phyloP scores from a whole-genome alignment of 2,329 filamentous ascomycete genomes.

The Colletotrichum eleusines region DNA sequence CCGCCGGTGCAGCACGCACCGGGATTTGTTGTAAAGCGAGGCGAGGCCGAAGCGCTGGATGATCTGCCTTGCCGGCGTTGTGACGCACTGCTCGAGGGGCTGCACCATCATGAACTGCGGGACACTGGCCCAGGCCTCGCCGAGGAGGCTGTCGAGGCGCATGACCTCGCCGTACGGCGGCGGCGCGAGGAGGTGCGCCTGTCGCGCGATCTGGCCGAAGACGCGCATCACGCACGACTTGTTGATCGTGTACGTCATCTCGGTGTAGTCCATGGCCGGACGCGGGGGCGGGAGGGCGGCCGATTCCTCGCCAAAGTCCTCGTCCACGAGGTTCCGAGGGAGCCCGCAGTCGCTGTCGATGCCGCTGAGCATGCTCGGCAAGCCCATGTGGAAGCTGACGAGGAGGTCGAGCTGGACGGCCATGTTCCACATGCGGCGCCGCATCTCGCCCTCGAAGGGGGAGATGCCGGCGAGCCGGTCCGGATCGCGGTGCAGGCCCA shows the following conservation, averaged over 20 bases:
- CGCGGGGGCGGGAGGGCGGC: slow-evolving; percentile 67
- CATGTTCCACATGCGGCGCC: slow-evolving; percentile 65
- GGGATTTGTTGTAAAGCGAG: slow-evolving; percentile 65
- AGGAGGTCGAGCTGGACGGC: slow-evolving; percentile 71
- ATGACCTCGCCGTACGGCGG: slow-evolving; percentile 64
- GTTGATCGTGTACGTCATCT: slow-evolving; percentile 66
- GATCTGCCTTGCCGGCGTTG: slow-evolving; percentile 60
- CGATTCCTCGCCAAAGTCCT: slow-evolving; percentile 71
- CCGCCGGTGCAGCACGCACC: slow-evolving; percentile 67
- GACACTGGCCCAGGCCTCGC: slow-evolving; percentile 59
- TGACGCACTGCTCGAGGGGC: slow-evolving; percentile 62
- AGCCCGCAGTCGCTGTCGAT: slow-evolving; percentile 73
- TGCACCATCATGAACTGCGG: slow-evolving; percentile 63
- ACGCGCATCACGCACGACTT: slow-evolving; percentile 62
- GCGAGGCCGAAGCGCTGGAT: slow-evolving; percentile 67
- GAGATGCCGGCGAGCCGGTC: slow-evolving; percentile 63
- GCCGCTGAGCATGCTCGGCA: slow-evolving; percentile 74
- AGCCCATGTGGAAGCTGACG: slow-evolving; percentile 75
- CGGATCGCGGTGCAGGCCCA: slow-evolving; percentile 70
- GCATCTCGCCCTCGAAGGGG: slow-evolving; percentile 67
- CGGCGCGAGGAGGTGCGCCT: slow-evolving; percentile 61
- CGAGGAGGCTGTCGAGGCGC: slow-evolving; percentile 59
- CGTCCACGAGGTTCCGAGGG: slow-evolving; percentile 73
- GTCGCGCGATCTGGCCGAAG: slow-evolving; percentile 63
- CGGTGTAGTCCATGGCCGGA: slow-evolving; percentile 70